Conservation (phyloP, 805 yeast genomes). For the Saccharomycopsis sp. region DNA sequence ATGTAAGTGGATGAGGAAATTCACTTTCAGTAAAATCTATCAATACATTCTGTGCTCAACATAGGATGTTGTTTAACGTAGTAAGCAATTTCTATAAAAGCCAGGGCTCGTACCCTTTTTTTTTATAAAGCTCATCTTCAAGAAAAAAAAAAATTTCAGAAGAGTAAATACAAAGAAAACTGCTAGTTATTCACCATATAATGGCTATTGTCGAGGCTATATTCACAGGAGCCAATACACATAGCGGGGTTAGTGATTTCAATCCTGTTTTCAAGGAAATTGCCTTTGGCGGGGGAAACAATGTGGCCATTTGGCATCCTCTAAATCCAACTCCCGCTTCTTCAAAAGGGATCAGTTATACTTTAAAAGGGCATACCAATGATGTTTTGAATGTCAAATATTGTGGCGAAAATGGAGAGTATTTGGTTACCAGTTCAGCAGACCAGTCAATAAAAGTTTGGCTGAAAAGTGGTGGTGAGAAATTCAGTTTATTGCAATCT, state of each 20-base stretch:
- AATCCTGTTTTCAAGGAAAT: conserved; percentile 29
- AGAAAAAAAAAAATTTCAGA: no score
- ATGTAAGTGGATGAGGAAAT: no score
- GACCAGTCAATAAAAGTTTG: conserved; percentile 57
- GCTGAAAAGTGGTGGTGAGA: conserved; percentile 26
- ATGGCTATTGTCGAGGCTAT: conserved; percentile 32
- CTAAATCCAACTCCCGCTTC: conserved; percentile 22
- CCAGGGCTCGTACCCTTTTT: no score
- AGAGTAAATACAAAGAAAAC: no score
- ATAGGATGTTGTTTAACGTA: no score
- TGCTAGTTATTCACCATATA: no score
- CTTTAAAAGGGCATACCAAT: conserved; percentile 50
- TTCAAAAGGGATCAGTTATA: conserved; percentile 35
- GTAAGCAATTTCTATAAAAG: no score
- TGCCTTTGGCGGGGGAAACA: conserved; percentile 64
- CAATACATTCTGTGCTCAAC: no score
- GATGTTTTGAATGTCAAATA: conserved; percentile 62
- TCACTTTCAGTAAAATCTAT: no score
- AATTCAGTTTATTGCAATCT: conserved; percentile 22
- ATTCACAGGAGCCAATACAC: conserved; percentile 66
- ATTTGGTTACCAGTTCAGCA: conserved; percentile 53
- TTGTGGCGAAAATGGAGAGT: conserved; percentile 33
- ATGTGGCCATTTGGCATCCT: conserved; percentile 65
- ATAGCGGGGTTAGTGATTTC: conserved; percentile 48
- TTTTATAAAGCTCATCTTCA: no score